Conservation (phyloP, 805 yeast species). For the Priceomyces medius region DNA sequence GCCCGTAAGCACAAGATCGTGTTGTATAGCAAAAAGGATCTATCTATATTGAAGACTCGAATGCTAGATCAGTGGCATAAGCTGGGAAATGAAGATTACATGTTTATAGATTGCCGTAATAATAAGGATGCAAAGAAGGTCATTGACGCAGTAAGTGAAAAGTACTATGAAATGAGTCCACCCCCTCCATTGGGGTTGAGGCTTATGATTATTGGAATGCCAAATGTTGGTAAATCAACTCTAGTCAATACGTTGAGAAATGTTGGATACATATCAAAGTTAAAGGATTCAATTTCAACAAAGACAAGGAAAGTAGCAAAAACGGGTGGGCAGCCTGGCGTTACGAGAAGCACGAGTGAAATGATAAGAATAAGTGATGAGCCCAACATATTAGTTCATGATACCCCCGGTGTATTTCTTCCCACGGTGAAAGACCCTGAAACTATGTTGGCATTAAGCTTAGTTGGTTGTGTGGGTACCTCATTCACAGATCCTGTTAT, state of each 20-base stretch:
- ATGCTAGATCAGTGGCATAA: constrained; percentile 36
- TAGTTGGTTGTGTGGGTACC: constrained; percentile 73
- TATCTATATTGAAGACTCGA: constrained; percentile 44
- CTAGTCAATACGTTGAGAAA: constrained; percentile 71
- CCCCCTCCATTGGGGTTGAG: constrained; percentile 83
- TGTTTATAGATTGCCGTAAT: constrained; percentile 59
- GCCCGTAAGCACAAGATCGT: constrained; percentile 57
- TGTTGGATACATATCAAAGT: constrained; percentile 29
- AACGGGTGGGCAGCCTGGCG: constrained; percentile 89
- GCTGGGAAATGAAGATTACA: constrained; percentile 25
- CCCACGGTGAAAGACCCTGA: constrained; percentile 67
- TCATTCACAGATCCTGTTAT: constrained; percentile 77
- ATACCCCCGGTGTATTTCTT: constrained; percentile 89
- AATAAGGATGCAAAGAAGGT: constrained; percentile 49
- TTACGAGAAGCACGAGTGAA: constrained; percentile 77
- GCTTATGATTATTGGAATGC: constrained; percentile 86
- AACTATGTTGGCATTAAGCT: constrained; percentile 70
- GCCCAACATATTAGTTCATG: constrained; percentile 72
- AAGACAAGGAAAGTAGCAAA: constrained; percentile 64
- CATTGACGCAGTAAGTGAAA: constrained; percentile 47
- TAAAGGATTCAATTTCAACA: constrained; percentile 29
- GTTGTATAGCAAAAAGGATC: constrained; percentile 75
- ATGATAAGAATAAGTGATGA: constrained; percentile 59
- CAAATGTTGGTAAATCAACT: constrained; percentile 96
- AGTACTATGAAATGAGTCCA: constrained; percentile 56